phyloP scores from a whole-genome alignment of 441 rosid species.

The Melastoma candidum region DNA sequence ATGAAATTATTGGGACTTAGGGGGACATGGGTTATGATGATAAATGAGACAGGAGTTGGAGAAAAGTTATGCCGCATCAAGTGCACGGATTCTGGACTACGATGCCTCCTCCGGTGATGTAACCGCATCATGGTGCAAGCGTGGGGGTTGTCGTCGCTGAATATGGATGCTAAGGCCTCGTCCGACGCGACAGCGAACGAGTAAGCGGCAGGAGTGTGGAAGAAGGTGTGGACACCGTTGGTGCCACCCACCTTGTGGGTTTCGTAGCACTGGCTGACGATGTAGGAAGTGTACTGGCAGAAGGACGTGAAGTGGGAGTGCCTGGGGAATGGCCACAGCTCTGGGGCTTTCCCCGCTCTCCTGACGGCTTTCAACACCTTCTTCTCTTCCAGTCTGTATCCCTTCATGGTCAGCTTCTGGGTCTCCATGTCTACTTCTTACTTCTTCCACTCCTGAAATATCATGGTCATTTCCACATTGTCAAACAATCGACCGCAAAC shows the following conservation, averaged over 20 bases:
- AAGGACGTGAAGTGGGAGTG: slow-evolving; percentile 64
- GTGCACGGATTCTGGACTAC: no score
- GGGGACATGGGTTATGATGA: no score
- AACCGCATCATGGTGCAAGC: slow-evolving; percentile 69
- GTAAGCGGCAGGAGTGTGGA: slow-evolving; percentile 79
- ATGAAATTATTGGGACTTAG: no score
- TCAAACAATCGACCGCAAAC: background rate
- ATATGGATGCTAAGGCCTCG: slow-evolving; percentile 70
- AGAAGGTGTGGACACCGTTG: slow-evolving; percentile 58
- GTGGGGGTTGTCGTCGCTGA: slow-evolving; percentile 84
- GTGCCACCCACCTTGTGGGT: slow-evolving; percentile 25
- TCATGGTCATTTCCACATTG: background rate
- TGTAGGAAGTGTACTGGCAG: slow-evolving; percentile 68
- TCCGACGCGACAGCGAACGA: slow-evolving; percentile 74
- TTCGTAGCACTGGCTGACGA: slow-evolving; percentile 72
- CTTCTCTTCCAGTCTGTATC: slow-evolving; percentile 58
- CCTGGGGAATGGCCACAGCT: slow-evolving; percentile 83
- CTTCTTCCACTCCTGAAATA: slow-evolving; percentile 65
- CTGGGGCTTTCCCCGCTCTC: slow-evolving; percentile 72
- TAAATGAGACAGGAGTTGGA: no score
- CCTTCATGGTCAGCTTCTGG: slow-evolving; percentile 66
- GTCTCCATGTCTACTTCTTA: slow-evolving; percentile 71
- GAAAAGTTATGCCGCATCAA: no score
- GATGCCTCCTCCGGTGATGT: no score
- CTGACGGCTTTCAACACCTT: slow-evolving; percentile 73